Evolutionary conservation across 2,329 filamentous ascomycete genomes (phyloP).

Genomic region (Bipolaris zeicola): DNA sequence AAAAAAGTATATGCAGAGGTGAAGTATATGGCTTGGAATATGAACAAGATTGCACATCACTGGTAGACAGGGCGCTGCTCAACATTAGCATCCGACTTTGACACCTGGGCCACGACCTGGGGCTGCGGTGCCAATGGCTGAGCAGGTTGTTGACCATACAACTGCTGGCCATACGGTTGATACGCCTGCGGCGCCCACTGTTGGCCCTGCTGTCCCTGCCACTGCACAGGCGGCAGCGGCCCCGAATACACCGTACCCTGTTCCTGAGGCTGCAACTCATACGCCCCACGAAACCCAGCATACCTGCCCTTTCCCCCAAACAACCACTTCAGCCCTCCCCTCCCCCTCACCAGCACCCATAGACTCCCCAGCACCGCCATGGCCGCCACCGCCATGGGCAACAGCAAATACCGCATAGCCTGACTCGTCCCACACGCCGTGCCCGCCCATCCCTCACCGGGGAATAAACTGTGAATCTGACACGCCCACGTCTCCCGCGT

Average conservation of each 20-base stretch:
- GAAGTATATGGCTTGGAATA: neutral
- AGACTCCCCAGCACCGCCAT: slow-evolving; percentile 24
- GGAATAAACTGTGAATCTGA: slow-evolving; percentile 28
- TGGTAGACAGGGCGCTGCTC: slow-evolving; percentile 8
- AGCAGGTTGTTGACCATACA: neutral
- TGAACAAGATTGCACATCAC: neutral
- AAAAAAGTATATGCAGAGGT: too few species aligned
- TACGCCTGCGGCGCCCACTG: slow-evolving; percentile 16
- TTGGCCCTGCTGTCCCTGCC: slow-evolving; percentile 13
- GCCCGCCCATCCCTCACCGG: slow-evolving; percentile 29
- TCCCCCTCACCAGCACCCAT: slow-evolving; percentile 28
- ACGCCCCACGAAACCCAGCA: slow-evolving; percentile 32
- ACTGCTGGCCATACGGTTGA: slow-evolving; percentile 1
- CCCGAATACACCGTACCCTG: slow-evolving; percentile 4
- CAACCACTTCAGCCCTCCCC: slow-evolving; percentile 37
- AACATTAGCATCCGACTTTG: slow-evolving; percentile 5
- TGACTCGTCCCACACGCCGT: slow-evolving; percentile 32
- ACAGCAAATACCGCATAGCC: slow-evolving; percentile 33
- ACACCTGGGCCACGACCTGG: neutral
- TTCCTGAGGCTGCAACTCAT: slow-evolving; percentile 27
- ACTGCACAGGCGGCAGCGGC: slow-evolving; percentile 2
- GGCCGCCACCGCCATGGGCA: slow-evolving; percentile 30
- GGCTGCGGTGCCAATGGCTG: neutral
- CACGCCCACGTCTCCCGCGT: slow-evolving; percentile 40
- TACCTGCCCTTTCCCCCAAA: slow-evolving; percentile 36